phyloP scores from a whole-genome alignment of 805 yeast genomes.

The Nakazawaea holstii region DNA sequence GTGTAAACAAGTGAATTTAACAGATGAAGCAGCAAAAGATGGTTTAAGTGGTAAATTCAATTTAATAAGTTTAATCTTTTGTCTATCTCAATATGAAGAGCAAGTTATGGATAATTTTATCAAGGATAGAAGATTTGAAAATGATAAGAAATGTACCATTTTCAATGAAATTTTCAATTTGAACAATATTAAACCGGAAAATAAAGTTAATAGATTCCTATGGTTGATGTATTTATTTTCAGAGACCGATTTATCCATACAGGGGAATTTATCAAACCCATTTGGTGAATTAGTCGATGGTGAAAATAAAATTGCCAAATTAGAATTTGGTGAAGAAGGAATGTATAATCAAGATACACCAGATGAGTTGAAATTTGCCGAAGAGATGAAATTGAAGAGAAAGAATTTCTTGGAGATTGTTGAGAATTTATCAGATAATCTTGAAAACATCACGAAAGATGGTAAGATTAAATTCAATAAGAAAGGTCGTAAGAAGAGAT shows the following conservation, averaged over 20 bases:
- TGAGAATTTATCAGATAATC: slow-evolving; percentile 17
- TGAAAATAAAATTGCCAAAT: slow-evolving; percentile 15
- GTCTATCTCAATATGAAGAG: slow-evolving; percentile 60
- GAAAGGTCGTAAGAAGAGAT: slow-evolving; percentile 11
- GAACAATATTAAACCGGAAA: slow-evolving; percentile 51
- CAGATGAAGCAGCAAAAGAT: not conserved
- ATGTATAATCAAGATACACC: slow-evolving; percentile 42
- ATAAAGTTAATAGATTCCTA: slow-evolving; percentile 66
- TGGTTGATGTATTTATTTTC: slow-evolving; percentile 81
- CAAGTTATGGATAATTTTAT: slow-evolving; percentile 36
- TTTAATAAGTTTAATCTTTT: slow-evolving; percentile 56
- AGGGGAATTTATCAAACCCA: slow-evolving; percentile 31
- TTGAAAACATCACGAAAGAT: slow-evolving; percentile 2
- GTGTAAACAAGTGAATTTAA: slow-evolving; percentile 21
- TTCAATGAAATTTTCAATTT: slow-evolving; percentile 74
- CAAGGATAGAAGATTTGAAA: slow-evolving; percentile 13
- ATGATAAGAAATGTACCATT: slow-evolving; percentile 20
- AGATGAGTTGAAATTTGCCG: slow-evolving; percentile 42
- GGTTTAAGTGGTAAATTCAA: slow-evolving; percentile 3
- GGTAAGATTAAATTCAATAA: slow-evolving; percentile 10
- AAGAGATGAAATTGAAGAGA: slow-evolving; percentile 41
- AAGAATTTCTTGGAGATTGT: slow-evolving; percentile 34
- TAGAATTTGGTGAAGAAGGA: slow-evolving; percentile 23
- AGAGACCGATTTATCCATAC: slow-evolving; percentile 61
- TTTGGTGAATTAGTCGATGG: slow-evolving; percentile 14